These are phyloP conservation scores for Cyclaneusma minus DNA, from an alignment of 2,329 filamentous ascomycete genomes.

Conservation along the genomic window DNA sequence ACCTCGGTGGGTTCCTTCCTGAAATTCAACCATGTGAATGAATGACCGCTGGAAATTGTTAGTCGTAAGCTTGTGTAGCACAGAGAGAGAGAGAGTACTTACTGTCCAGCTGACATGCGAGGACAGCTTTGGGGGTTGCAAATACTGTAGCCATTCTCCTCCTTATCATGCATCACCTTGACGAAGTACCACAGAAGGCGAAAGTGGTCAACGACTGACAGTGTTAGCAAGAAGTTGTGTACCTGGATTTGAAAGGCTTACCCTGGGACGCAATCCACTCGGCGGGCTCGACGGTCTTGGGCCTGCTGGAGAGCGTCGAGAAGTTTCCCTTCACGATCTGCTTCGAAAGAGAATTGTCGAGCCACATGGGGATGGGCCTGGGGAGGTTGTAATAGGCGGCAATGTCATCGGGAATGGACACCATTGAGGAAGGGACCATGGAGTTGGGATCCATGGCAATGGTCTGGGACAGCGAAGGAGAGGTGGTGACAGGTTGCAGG, in stretches of 20 bases:
- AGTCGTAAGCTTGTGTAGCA: constrained; percentile 2
- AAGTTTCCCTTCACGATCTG: constrained; percentile 96
- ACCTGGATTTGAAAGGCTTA: constrained; percentile 24
- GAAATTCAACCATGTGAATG: constrained; percentile 90
- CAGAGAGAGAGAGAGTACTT: constrained; percentile 26
- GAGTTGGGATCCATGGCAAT: constrained; percentile 56
- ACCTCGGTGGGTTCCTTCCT: constrained; percentile 81
- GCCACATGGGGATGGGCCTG: constrained; percentile 54
- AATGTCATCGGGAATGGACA: constrained; percentile 33
- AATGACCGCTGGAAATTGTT: constrained; percentile 51
- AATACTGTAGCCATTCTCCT: constrained; percentile 60
- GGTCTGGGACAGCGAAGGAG: constrained; percentile 47
- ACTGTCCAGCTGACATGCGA: constrained; percentile 89
- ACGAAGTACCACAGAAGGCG: constrained; percentile 81
- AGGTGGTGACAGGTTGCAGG: constrained; percentile 45
- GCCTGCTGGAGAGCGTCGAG: constrained; percentile 84
- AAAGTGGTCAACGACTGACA: constrained; percentile 77
- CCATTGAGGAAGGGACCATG: constrained; percentile 6
- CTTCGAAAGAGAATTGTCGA: constrained; percentile 59
- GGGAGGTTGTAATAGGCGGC: constrained; percentile 48
- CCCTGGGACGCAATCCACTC: constrained; percentile 96
- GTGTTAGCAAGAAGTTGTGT: constrained; percentile 8
- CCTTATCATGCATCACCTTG: constrained; percentile 72
- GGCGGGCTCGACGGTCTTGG: constrained; percentile 82
- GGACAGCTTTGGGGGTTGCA: constrained; percentile 78